These are phyloP conservation scores for Castanea sativa DNA, from an alignment of 306 rosid species.

Conservation along the genomic window DNA sequence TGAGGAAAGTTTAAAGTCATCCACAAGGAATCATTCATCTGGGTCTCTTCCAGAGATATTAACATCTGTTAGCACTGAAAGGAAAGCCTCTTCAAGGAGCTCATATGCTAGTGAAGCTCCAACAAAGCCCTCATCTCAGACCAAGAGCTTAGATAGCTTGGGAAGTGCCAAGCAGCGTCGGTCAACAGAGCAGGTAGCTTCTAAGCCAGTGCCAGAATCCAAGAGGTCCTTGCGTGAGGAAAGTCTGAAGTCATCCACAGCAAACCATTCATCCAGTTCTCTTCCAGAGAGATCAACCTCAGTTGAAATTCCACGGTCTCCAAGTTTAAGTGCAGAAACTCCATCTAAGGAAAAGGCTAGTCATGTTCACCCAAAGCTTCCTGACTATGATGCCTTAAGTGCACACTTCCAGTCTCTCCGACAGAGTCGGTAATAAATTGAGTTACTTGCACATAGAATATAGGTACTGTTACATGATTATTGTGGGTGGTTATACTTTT, in stretches of 20 bases:
- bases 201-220: conserved; percentile 32
- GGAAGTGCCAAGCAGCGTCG: conserved; percentile 21
- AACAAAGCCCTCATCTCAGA: conserved; percentile 25
- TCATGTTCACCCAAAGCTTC: conserved; percentile 91
- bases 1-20: conserved; percentile 33
- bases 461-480: conserved; percentile 20
- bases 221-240: conserved; percentile 33
- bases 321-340: conserved; percentile 23
- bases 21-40: conserved; percentile 30
- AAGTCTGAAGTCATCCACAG: conserved; percentile 27
- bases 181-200: conserved; percentile 24
- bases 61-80: conserved; percentile 30
- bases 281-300: conserved; percentile 29
- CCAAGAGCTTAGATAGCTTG: conserved; percentile 32
- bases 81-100: conserved; percentile 25
- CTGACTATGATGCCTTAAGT: conserved; percentile 65
- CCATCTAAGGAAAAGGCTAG: conserved; percentile 41
- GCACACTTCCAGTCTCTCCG: conserved; percentile 70
- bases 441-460: conserved; percentile 17
- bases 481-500: conserved; percentile 22
- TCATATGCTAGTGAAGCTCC: conserved; percentile 31
- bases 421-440: conserved; percentile 41
- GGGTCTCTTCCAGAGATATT: conserved; percentile 33
- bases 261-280: conserved; percentile 30
- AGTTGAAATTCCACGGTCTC: conserved; percentile 31